Evolutionary conservation across 257 asterid species (phyloP), one percentile per base, ranked within the genome.

Genomic region (Capsicum rhomboideum): DNA sequence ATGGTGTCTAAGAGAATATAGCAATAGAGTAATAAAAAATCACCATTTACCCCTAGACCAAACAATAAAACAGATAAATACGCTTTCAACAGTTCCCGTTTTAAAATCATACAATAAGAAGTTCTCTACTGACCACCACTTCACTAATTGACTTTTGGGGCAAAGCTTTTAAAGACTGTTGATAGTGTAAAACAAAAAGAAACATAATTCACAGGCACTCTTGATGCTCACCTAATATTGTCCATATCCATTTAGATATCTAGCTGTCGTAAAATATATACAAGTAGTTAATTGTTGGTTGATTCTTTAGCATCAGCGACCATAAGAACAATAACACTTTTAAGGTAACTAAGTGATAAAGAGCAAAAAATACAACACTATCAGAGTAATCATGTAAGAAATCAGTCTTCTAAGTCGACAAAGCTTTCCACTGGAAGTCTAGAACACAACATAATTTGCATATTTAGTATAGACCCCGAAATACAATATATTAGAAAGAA

Each of bases 401-500:
- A 56, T 29, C 34, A 29, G 20, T 74, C 68, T 50, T 34, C 54
- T 53, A 75, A 17, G 40, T 54, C 61, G 74, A 83, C 67, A 31
- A 40, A 23, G 44, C 80, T 26, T 75, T 75, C 80, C 40, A 49
- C 42, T 75, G 26, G 10, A 26, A 23, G 18, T 61, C 40, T 12
- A 61, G 37, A 26, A 49, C 80, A 49, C 44, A 75, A 75, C 5
- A 49, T 75, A 28, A 49, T 49, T 75, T 21, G 61, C 42, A 49
- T 75, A 46, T 74, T 29, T 69, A 67, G 8, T 8, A 64, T 68
- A 69, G 17, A 69, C 78, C 59, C 84, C 53, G 10, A 42, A 46
- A 56, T 17, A 55, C 37, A 84, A 40, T 61, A 82, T 85, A 50
- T 84, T 78, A 14, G 66, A 46, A 83, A 21, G 79, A 46, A 83